Evolutionary conservation across 2,329 filamentous ascomycete species (phyloP), one percentile per base, ranked within the genome.

Genomic region (Pseudogymnoascus sp.): DNA sequence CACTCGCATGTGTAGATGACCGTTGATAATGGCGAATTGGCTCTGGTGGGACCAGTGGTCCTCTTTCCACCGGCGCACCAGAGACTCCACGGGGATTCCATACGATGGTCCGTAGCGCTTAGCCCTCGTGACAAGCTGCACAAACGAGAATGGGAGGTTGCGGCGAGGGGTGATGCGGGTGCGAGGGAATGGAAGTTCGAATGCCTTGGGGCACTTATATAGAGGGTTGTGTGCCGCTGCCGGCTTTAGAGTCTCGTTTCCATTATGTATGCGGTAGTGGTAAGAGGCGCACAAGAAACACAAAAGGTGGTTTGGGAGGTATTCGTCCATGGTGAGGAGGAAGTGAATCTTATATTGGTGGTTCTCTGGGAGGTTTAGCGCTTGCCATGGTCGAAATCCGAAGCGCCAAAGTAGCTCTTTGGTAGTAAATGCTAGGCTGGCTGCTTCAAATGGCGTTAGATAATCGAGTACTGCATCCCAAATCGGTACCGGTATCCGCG

Each of bases 261-360:
- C 84, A 37, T 77, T 77, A 61, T 80, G 76, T 1, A 77, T 81
- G 46, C 84, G 79, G 4, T 77, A 71, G 69, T 87, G 84, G 71
- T 82, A 87, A 63, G 73, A 75, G 13, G 74, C 78, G 69, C 84
- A 87, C 4, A 79, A 78, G 69, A 84, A 83, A 71, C 84, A 87
- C 62, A 86, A 77, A 6, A 87, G 76, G 67, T 86, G 82, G 37
- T 78, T 75, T 2, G 84, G 83, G 17, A 84, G 74, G 15, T 76
- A 70, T 11, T 73, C 70, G 65, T 87, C 83, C 69, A 86, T 75
- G 2, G 73, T 70, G 11, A 77, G 69, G 4, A 87, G 75, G 68
- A 87, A 85, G 3, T 78, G 72, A 53, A 79, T 74, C 60, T 79
- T 80, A 64, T 81, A 71, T 4, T 75, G 67, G 50, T 72, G 72